Evolutionary conservation across 306 rosid species (phyloP), one percentile per base, ranked within the genome.

Genomic region (Glycine soja): DNA sequence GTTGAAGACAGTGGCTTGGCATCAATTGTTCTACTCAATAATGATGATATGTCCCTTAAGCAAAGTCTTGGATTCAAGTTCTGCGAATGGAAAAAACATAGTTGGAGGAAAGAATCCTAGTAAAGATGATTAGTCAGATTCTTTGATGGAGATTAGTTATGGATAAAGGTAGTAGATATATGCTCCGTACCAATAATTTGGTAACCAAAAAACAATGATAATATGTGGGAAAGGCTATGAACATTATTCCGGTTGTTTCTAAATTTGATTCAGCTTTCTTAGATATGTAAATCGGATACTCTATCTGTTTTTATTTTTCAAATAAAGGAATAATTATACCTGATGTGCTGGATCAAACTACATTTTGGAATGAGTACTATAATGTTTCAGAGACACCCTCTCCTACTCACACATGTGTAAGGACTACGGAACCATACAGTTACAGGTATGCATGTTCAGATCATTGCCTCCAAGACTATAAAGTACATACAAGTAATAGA

Each of bases 1-100:
- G 91, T 90, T 36, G 62, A 88, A 38, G 90, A 87, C 58, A 58
- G 75, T 67, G 94, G 94, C 64, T 84, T 92, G 50, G 89, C 78
- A 30, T 91, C 89, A 45, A 82, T 90, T 5, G 42, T 38, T 38
- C 42, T 5, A 38, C 6, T 38, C 42, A 34, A 34, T 3, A 34
- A 34, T 34, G 72, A 90, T 51, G 97, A 92, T 77, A 92, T 45
- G 90, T 92, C n/a, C n/a, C n/a, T n/a, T n/a, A n/a, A n/a, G n/a
- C n/a, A n/a, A n/a, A n/a, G n/a, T n/a, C n/a, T n/a, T n/a, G n/a
- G n/a, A n/a, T n/a, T n/a, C n/a, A n/a, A n/a, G n/a, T n/a, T n/a
- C n/a, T n/a, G n/a, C n/a, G n/a, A n/a, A n/a, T n/a, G n/a, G n/a
- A n/a, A n/a, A n/a, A n/a, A n/a, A n/a, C n/a, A n/a, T n/a, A n/a